Percentiles rank a stretch among this genome's conserved stretches.
These are phyloP conservation scores for Helminthosporium solani DNA, from an alignment of 2,329 filamentous ascomycete species.

Conservation along the genomic window DNA sequence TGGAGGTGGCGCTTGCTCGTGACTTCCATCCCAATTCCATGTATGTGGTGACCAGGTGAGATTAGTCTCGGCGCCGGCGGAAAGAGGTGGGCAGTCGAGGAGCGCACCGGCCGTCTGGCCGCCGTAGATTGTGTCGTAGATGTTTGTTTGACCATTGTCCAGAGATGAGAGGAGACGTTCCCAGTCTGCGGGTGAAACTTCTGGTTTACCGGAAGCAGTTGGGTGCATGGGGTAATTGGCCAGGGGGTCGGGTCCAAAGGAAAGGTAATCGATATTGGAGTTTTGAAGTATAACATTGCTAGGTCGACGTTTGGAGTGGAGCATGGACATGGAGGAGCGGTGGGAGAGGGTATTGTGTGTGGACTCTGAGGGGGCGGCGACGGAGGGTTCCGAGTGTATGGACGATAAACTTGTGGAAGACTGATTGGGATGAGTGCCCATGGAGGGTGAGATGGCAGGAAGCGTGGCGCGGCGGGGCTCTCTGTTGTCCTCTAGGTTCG, in stretches of 20 bases:
- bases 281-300: slow-evolving; percentile 27
- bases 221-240: slow-evolving; percentile 28
- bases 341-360: slow-evolving; percentile 46
- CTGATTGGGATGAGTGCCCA: slow-evolving; percentile 45
- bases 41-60: slow-evolving; percentile 40
- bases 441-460: slow-evolving; percentile 46
- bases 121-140: slow-evolving; percentile 82
- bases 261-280: slow-evolving; percentile 51
- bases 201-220: slow-evolving; percentile 44
- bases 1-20: slow-evolving; percentile 35
- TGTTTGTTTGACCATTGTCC: slow-evolving; percentile 76
- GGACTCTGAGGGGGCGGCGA: slow-evolving; percentile 50
- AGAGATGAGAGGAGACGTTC: slow-evolving; percentile 77
- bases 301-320: slow-evolving; percentile 38
- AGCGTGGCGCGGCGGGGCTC: slow-evolving; percentile 47
- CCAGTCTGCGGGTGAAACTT: slow-evolving; percentile 71
- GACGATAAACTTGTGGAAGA: slow-evolving; percentile 54
- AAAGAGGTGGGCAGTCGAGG: slow-evolving; percentile 32
- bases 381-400: slow-evolving; percentile 45
- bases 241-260: slow-evolving; percentile 45
- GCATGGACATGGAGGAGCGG: slow-evolving; percentile 34
- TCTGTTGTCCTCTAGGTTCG: slow-evolving; percentile 23
- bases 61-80: slow-evolving; percentile 31
- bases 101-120: slow-evolving; percentile 54
- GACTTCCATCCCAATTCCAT: slow-evolving; percentile 36